Evolutionary conservation across 2,329 filamentous ascomycete species (phyloP).

Genomic region (Neopestalotiopsis clavispora): DNA sequence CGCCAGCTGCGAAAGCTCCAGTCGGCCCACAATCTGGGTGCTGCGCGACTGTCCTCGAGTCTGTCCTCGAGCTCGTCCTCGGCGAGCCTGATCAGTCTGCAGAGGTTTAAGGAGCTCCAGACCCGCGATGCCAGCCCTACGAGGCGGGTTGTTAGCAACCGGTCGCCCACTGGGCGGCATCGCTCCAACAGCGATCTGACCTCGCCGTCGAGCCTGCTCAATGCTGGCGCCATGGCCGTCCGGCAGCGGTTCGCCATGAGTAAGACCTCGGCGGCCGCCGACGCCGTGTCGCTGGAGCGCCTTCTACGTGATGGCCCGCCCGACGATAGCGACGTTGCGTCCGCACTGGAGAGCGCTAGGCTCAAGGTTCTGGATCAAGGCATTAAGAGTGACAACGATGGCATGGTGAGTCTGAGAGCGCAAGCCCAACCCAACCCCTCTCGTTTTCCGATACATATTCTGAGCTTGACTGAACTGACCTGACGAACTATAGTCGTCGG

Average conservation of each 20-base stretch:
- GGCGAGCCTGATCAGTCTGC: slow-evolving; percentile 61
- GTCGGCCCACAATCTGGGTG: slow-evolving; percentile 73
- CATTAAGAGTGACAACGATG: slow-evolving; percentile 77
- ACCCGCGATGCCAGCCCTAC: slow-evolving; percentile 39
- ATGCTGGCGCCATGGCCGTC: slow-evolving; percentile 41
- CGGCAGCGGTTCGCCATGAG: slow-evolving; percentile 47
- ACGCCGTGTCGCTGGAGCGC: slow-evolving; percentile 70
- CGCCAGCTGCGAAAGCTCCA: slow-evolving; percentile 75
- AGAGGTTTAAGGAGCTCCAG: slow-evolving; percentile 50
- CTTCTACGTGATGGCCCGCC: slow-evolving; percentile 82
- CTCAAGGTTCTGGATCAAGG: slow-evolving; percentile 77
- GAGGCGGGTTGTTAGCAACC: slow-evolving; percentile 41
- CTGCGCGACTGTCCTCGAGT: slow-evolving; percentile 47
- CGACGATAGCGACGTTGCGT: slow-evolving; percentile 65
- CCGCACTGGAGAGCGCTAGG: slow-evolving; percentile 72
- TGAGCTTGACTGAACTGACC: neutral
- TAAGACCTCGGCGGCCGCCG: slow-evolving; percentile 54
- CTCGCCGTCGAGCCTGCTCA: slow-evolving; percentile 39
- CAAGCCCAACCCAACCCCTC: neutral
- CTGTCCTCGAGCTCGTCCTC: slow-evolving; percentile 45
- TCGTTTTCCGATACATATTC: too few relatives aligned
- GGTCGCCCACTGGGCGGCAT: slow-evolving; percentile 56
- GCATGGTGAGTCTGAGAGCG: slow-evolving; percentile 65
- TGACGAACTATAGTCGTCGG: slow-evolving; percentile 68
- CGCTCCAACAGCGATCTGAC: slow-evolving; percentile 78